Base-by-base conservation (phyloP, 2,329 filamentous ascomycete species). In the Tolypocladium pustulatum region DNA sequence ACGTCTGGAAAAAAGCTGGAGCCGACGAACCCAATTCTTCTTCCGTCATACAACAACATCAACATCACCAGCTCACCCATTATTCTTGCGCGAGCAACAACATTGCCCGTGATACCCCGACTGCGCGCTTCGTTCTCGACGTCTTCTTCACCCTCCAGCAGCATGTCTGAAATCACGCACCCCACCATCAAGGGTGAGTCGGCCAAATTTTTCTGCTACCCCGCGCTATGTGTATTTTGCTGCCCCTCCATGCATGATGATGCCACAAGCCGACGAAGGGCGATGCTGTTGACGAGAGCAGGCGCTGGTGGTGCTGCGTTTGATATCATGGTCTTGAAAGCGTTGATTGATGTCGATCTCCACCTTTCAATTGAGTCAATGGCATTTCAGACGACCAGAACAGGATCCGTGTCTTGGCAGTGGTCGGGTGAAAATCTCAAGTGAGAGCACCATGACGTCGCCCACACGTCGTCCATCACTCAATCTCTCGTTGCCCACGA, bases 141-240 rank as follows among this genome's bases (percentile, higher is more conserved):
- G 37, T 36, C 52, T 10, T 40, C 53, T 15, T 34, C 30, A 13
- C 15, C 20, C 9, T 52, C 49, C 17, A 22, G 27, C 49, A 34
- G 17, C 65, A 82, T 81, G 80, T 74, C 75, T 65, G 81, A 83
- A 65, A 80, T 82, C 67, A 75, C 75, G 60, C 81, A 84, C 75
- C 72, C 72, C 67, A 84, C 81, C 69, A 83, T 83, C 74, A 75
- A 83, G 74, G 80, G 81, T 83, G 76, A 62, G 78, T 76, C 41
- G 22, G 55, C 53, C 22, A 3, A 38, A n/a, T 36, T 55, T 32
- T 54, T 20, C 22, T 55, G 30, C 7, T 32, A 49, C 38, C 57
- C 57, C 57, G 40, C 57, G 53, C 54, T 40, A 27, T 15, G 51
- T 40, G 22, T 56, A 37, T 58, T 57, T 57, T 55, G 59, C 38